phyloP scores from a whole-genome alignment of 169 alveolate species.

The Plasmodium sp. region DNA sequence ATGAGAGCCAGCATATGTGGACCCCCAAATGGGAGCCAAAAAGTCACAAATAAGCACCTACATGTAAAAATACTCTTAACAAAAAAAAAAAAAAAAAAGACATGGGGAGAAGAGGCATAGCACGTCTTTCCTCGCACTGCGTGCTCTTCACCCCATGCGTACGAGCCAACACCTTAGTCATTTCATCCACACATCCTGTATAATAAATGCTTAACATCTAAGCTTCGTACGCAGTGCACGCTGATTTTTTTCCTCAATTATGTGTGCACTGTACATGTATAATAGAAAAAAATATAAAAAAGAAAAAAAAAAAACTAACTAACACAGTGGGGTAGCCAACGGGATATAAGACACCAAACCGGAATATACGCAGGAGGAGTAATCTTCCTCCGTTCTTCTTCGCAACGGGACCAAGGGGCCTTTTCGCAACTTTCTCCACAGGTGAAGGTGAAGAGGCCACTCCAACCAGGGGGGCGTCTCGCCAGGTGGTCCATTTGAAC shows the following conservation, averaged over 20 bases:
- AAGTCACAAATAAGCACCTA: background rate
- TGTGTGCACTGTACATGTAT: background rate
- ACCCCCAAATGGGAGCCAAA: background rate
- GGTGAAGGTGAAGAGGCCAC: background rate
- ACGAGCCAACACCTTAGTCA: background rate
- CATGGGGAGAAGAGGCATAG: background rate
- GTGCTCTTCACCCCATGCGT: background rate
- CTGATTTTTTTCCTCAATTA: background rate
- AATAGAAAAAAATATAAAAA: background rate
- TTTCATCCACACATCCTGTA: background rate
- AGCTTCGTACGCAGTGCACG: background rate
- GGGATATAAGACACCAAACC: background rate
- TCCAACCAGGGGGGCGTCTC: background rate
- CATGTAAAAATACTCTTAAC: background rate
- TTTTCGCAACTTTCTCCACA: background rate
- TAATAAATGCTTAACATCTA: background rate
- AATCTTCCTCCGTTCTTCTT: background rate
- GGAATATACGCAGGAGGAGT: background rate
- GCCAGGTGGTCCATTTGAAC: background rate
- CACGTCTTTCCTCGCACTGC: background rate
- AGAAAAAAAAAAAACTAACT: background rate
- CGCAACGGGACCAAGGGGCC: background rate
- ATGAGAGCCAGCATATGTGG: background rate
- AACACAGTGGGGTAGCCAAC: background rate
- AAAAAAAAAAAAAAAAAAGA: background rate